These are phyloP conservation scores for Ormosia semicastrata DNA, from an alignment of 306 rosid species.

Conservation along the genomic window DNA sequence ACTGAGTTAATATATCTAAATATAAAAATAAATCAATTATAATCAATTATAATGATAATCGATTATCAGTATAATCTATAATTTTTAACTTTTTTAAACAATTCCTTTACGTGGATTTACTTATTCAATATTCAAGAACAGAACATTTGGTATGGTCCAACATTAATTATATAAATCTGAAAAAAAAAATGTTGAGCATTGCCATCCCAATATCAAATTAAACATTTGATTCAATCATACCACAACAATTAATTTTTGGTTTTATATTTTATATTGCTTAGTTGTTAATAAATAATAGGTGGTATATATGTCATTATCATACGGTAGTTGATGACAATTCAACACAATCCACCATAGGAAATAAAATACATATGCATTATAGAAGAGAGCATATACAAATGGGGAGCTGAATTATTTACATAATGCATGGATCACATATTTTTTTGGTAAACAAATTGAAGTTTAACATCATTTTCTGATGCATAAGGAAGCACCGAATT, in stretches of 20 bases:
- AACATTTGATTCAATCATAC: neutral
- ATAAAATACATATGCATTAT: neutral
- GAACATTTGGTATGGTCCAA: neutral
- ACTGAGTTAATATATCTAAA: too few species aligned
- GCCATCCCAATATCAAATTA: neutral
- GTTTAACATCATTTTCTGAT: neutral
- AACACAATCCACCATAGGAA: neutral
- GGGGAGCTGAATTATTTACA: constrained; percentile 3
- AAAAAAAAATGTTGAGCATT: neutral
- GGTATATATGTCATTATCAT: neutral
- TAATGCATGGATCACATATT: neutral
- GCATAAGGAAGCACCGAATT: constrained; percentile 16
- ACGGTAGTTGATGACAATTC: neutral
- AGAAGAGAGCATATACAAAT: neutral
- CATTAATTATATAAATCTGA: neutral
- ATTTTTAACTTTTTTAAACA: too few species aligned
- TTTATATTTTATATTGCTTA: neutral
- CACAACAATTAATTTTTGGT: neutral
- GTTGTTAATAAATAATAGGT: neutral
- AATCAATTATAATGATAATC: too few species aligned
- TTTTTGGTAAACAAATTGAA: neutral
- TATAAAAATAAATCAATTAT: too few species aligned
- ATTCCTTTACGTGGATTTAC: neutral
- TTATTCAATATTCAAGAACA: too few species aligned
- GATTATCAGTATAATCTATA: too few species aligned